A percentile compares a stretch with the other conserved stretches of the same genome.
Evolutionary conservation across 1,284 basidiomycete genomes (phyloP).

Genomic region (Heterobasidion occidentale): DNA sequence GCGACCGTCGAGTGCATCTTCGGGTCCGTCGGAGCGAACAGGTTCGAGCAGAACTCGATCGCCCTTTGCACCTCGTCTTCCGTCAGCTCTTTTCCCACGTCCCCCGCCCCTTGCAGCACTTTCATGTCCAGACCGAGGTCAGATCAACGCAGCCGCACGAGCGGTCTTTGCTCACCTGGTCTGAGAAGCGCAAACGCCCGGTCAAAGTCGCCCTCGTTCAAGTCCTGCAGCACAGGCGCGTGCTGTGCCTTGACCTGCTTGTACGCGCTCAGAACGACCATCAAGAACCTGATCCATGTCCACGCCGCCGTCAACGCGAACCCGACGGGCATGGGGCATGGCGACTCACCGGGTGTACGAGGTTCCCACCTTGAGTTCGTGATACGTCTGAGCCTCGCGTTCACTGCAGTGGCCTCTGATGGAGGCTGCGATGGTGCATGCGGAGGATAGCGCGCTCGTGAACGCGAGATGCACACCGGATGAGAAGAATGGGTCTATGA

Average conservation of each 20-base stretch:
- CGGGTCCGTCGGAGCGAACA: no score
- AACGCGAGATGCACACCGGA: no score
- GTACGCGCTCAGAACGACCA: slow-evolving; percentile 44
- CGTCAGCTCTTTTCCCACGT: slow-evolving; percentile 20
- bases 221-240: slow-evolving; percentile 32
- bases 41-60: no score
- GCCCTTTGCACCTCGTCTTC: slow-evolving; percentile 22
- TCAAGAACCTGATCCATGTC: slow-evolving; percentile 29
- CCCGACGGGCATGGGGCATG: background rate
- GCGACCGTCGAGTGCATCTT: no score
- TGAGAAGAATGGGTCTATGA: no score
- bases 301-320: background rate
- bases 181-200: slow-evolving; percentile 38
- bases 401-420: no score
- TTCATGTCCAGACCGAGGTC: no score
- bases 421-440: no score
- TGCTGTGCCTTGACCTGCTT: slow-evolving; percentile 38
- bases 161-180: slow-evolving; percentile 26
- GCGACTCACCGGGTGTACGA: slow-evolving; percentile 16
- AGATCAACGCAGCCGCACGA: background rate
- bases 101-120: slow-evolving; percentile 26
- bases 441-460: no score
- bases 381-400: no score
- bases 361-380: no score
- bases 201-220: slow-evolving; percentile 44